Percentiles rank a stretch among this genome's conserved stretches.
Evolutionary conservation across 257 asterid genomes (phyloP).

Genomic region (Prunella vulgaris): DNA sequence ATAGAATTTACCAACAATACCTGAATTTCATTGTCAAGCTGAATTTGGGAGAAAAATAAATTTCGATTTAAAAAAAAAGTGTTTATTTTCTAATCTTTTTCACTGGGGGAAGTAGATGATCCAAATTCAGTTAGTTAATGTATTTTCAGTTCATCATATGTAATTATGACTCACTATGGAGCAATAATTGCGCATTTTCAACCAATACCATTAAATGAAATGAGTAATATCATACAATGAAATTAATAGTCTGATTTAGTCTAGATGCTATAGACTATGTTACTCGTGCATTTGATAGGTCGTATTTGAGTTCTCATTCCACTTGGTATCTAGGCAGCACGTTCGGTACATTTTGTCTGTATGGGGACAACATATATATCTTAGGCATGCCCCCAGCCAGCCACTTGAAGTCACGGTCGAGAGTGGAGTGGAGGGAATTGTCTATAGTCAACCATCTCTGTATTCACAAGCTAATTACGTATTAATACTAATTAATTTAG

Average conservation of each 20-base stretch:
- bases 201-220: too few species aligned
- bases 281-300: background rate
- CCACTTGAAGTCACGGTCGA: constrained; percentile 12
- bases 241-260: too few species aligned
- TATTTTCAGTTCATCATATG: too few species aligned
- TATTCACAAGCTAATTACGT: constrained; percentile 13
- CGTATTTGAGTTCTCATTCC: background rate
- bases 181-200: too few species aligned
- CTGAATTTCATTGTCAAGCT: too few species aligned
- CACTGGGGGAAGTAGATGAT: background rate
- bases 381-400: background rate
- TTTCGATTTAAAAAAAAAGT: too few species aligned
- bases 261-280: background rate
- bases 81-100: background rate
- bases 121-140: too few species aligned
- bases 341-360: constrained; percentile 1
- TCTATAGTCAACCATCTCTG: constrained; percentile 20
- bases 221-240: too few species aligned
- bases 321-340: constrained; percentile 9
- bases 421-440: background rate
- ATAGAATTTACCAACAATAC: too few species aligned
- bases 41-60: too few species aligned
- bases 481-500: background rate
- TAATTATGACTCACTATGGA: too few species aligned
- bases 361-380: background rate